Base-by-base conservation (phyloP, 768 basidiomycete genomes). In the Phlebiopsis flavidoalba region DNA sequence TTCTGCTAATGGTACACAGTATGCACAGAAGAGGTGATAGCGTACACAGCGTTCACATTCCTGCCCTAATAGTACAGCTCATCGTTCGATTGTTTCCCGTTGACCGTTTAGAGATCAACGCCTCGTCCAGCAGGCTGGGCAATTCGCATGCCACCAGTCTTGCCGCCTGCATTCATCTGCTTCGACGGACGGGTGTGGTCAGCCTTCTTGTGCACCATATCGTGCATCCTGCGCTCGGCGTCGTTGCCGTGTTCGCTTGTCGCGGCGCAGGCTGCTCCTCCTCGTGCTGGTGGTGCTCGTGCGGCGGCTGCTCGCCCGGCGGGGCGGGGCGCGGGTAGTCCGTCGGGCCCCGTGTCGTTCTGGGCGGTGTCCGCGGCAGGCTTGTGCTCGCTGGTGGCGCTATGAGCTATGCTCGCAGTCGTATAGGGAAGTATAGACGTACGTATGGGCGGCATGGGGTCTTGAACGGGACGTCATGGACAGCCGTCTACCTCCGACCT, bases 241-340 rank as follows among this genome's bases (percentile, higher is more conserved):
- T 61, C 31, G 50, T 17, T 17, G 35, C 56, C 60, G 24, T 60
- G 63, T 47, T n/a, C 56, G 49, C 60, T 33, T 57, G 21, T 64
- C 58, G 17, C 51, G 36, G 60, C 50, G 58, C 17, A n/a, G 60
- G 63, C 53, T 58, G 60, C 46, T 64, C 60, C 22, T 64, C 63
- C 24, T 64, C 60, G 19, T 64, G 45, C 22, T 51, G 43, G 53
- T 60, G 60, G 43, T 61, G 55, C 47, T 61, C 56, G 48, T 62
- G 55, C 17, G 54, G 40, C 15, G 48, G 54, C 33, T 57, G 60
- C 57, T 64, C 59, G 35, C 59, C 60, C 7, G 63, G 63, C 26
- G 60, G 17, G 17, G 63, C 63, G 22, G 63, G 63, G 8, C 63
- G 60, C 14, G 63, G 63, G 47, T 64, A 64, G 63, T 64, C 63